Evolutionary conservation across 352 stramenopile species (phyloP), one percentile per base, ranked within the genome.

Genomic region (Plasmopara muralis): DNA sequence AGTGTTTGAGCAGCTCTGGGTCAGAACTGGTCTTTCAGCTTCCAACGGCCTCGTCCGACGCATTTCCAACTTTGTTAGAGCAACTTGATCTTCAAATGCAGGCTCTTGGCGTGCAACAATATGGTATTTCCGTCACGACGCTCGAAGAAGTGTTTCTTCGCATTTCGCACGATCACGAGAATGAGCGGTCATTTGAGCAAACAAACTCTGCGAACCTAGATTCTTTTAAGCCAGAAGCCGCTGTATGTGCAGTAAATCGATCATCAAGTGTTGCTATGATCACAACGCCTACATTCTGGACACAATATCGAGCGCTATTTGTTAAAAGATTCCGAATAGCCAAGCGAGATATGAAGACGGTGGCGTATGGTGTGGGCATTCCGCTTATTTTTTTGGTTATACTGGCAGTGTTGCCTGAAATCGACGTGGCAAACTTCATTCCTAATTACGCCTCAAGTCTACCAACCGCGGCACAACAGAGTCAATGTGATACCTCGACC

Each of bases 61-160:
- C 54, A 9, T 99, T 99, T 61, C 56, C 85, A 10, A 40, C 39
- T 0, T 89, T 99, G 67, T 94, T 99, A 49, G 60, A 89, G 42
- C 64, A 80, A 2, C 55, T 99, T 6, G 76, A 89, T 34, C 15
- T 13, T 0, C 34, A 72, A 9, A 61, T 83, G 59, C 49, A 60
- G 1, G 34, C 54, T 1, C 56, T 95, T 7, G 56, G 64, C 6
- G 80, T 98, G 37, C 59, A 72, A 2, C 79, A 87, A 31, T 99
- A 99, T 62, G 97, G 96, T 18, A 85, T 99, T 28, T 96, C 89
- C 7, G 95, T 99, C 35, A 99, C 97, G 9, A 99, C 97, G 0
- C 70, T 99, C 4, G 97, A 99, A 64, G 96, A 99, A 74, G 95
- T 99, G 0, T 99, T 99, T 68, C 57, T 99, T 43, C 68, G 69